Conservation (phyloP, 345 rosid genomes). For the Aquilaria yunnanensis region DNA sequence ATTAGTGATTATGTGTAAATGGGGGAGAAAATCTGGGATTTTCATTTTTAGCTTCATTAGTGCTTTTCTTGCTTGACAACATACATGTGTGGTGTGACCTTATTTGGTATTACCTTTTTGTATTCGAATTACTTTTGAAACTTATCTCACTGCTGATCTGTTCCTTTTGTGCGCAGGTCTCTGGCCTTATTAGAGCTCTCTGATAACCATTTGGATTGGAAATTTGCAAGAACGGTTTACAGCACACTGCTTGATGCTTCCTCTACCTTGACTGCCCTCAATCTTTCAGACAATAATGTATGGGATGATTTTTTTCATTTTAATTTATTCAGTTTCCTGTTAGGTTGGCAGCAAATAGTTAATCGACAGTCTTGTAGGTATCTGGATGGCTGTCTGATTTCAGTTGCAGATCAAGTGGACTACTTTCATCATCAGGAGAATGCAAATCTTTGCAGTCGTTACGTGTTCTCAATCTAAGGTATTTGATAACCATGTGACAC, state of each 20-base stretch:
- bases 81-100: too few relatives aligned
- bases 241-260: slow-evolving; percentile 54
- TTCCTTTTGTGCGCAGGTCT: slow-evolving; percentile 41
- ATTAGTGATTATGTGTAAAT: too few relatives aligned
- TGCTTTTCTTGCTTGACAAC: too few relatives aligned
- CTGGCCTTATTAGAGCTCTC: slow-evolving; percentile 51
- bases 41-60: too few relatives aligned
- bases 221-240: slow-evolving; percentile 42
- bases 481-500: slow-evolving; percentile 3
- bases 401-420: slow-evolving; percentile 31
- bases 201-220: slow-evolving; percentile 40
- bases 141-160: too few relatives aligned
- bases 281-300: slow-evolving; percentile 83
- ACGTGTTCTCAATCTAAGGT: slow-evolving; percentile 68
- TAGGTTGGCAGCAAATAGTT: slow-evolving; percentile 11
- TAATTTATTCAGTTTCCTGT: slow-evolving; percentile 8
- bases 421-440: slow-evolving; percentile 16
- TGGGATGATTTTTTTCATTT: slow-evolving; percentile 17
- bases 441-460: slow-evolving; percentile 55
- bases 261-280: slow-evolving; percentile 46
- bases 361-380: slow-evolving; percentile 32
- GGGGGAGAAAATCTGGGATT: too few relatives aligned
- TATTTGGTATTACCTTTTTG: too few relatives aligned
- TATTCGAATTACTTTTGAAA: too few relatives aligned
- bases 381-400: slow-evolving; percentile 79